A percentile compares a stretch with the other conserved stretches of the same genome.
These are phyloP conservation scores for Neonectria punicea DNA, from an alignment of 2,329 filamentous ascomycete species.

Conservation along the genomic window DNA sequence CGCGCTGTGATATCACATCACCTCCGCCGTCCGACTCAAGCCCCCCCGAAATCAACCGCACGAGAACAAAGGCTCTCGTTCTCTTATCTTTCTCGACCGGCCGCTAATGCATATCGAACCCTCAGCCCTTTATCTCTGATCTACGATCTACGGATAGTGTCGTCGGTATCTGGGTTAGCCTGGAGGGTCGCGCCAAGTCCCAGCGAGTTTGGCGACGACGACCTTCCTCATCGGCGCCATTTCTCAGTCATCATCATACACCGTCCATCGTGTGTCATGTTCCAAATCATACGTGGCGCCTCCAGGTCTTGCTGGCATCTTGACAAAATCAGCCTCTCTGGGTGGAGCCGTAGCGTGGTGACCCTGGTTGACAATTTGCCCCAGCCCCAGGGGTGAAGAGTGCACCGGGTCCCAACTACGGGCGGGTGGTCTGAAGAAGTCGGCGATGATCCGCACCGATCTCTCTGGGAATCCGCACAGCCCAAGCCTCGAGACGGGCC, in stretches of 20 bases:
- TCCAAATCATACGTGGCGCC: conserved; percentile 37
- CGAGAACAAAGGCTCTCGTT: not conserved
- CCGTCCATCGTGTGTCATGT: conserved; percentile 24
- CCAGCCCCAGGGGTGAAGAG: conserved; percentile 31
- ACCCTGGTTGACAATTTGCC: conserved; percentile 42
- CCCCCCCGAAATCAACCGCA: not conserved
- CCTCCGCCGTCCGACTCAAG: not conserved
- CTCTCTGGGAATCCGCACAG: conserved; percentile 20
- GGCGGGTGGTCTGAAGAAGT: not conserved
- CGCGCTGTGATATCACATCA: conserved; percentile 1
- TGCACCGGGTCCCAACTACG: conserved; percentile 27
- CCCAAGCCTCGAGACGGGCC: conserved; percentile 22
- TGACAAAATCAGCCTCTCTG: conserved; percentile 34
- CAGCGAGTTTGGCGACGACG: not conserved
- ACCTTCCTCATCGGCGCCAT: not conserved
- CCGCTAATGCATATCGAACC: conserved; percentile 17
- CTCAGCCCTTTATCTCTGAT: conserved; percentile 2
- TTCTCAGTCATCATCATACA: not conserved
- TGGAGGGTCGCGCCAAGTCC: not conserved
- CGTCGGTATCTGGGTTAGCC: not conserved
- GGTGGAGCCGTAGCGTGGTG: conserved; percentile 33
- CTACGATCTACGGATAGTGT: not conserved
- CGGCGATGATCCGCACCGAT: not conserved
- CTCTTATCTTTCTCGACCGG: conserved; percentile 18
- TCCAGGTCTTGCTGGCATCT: conserved; percentile 30